Conservation (phyloP, 257 asterid species). For the Solanum microdontum region DNA sequence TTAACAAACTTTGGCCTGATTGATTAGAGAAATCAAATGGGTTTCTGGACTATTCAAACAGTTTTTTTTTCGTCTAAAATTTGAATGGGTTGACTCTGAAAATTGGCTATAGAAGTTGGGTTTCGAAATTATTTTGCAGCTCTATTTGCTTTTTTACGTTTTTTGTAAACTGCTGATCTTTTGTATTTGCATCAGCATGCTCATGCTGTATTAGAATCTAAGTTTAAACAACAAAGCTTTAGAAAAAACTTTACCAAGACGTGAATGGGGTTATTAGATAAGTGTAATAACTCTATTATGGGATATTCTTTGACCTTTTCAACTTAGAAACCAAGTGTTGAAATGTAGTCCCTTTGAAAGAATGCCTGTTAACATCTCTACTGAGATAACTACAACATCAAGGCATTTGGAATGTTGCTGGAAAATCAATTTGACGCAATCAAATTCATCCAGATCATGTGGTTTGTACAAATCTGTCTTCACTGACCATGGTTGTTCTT, state of each 20-base stretch:
- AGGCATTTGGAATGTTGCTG: not conserved
- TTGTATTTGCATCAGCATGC: no score
- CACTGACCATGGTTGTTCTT: not conserved
- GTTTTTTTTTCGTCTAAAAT: no score
- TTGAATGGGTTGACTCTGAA: not conserved
- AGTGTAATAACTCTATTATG: not conserved
- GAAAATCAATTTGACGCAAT: not conserved
- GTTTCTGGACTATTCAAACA: not conserved
- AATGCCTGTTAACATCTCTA: not conserved
- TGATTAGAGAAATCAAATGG: not conserved
- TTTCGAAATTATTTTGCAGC: not conserved
- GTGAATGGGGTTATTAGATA: no score
- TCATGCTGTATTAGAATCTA: no score
- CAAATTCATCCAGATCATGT: not conserved
- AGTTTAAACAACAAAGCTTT: no score
- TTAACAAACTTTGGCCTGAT: no score
- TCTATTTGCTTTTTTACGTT: not conserved
- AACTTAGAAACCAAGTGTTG: not conserved
- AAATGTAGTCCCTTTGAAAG: not conserved
- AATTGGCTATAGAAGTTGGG: not conserved
- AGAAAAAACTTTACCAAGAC: no score
- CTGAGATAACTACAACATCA: not conserved
- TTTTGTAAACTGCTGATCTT: no score
- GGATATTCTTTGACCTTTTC: not conserved
- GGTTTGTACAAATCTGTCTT: not conserved